Conservation (phyloP, 805 yeast species). For the Teunomyces aglyptinius region DNA sequence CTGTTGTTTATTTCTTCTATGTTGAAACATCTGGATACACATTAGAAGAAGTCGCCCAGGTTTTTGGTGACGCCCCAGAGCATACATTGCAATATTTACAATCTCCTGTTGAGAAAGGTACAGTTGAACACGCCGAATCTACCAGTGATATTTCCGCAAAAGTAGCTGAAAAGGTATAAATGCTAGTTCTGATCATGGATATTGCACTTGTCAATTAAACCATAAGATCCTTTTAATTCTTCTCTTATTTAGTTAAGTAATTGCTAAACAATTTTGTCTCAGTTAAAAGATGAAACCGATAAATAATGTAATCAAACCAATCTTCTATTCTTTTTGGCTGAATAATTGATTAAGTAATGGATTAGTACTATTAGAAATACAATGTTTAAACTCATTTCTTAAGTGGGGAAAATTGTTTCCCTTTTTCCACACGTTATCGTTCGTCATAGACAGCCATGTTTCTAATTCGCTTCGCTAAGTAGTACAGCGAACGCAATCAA, state of each 20-base stretch:
- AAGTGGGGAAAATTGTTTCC: background rate
- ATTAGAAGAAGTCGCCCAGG: conserved; percentile 43
- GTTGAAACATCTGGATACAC: conserved; percentile 44
- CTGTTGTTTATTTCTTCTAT: conserved; percentile 30
- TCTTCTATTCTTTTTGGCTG: background rate
- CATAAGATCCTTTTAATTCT: background rate
- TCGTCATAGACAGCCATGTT: background rate
- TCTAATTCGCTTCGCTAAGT: no score
- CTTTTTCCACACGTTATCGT: background rate
- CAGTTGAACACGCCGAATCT: conserved; percentile 1
- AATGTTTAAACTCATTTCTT: background rate
- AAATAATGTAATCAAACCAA: background rate
- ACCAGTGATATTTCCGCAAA: background rate
- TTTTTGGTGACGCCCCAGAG: conserved; percentile 35
- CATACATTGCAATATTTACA: background rate
- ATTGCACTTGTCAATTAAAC: background rate
- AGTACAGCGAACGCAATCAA: no score
- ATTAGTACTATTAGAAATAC: background rate
- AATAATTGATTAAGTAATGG: no score
- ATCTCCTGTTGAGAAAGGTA: conserved; percentile 1
- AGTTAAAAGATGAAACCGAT: background rate
- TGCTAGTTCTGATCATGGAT: background rate
- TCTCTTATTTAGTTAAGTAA: background rate
- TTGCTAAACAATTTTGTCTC: conserved; percentile 1
- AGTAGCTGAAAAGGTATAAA: conserved; percentile 1